Base-by-base conservation (phyloP, 2,329 filamentous ascomycete species). In the Ophioceras dolichostomum region DNA sequence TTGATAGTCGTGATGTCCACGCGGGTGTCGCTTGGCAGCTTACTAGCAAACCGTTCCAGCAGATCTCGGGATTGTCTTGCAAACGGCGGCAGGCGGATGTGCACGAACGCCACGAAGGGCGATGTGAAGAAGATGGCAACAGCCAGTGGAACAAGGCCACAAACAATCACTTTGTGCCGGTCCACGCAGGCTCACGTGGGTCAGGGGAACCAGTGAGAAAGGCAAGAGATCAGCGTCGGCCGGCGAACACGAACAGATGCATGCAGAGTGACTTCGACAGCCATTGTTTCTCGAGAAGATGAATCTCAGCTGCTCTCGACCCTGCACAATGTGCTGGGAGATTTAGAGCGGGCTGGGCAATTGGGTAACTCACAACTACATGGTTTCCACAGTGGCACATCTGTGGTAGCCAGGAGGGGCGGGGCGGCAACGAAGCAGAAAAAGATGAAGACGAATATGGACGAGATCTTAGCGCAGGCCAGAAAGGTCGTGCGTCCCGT, bases 51-150 rank as follows among this genome's bases (percentile, higher is more conserved):
- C 38, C 67, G 65, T 40, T 67, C 57, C 17, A 82, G 60, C 35
- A 67, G 57, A 20, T 68, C 59, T 24, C 68, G 70, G 1, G 78
- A 81, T 28, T 65, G 57, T 32, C 81, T 73, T 13, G 80, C 82
- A 45, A 70, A 71, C 1, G 64, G 54, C 0, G 85, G 85, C 2
- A 88, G 64, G 17, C 72, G 70, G 35, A 91, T 60, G 55, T 83
- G 75, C 41, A 91, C 67, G 50, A 78, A 76, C 29, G 76, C 76
- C 7, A 89, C 82, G 50, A 82, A 83, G 3, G 84, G 81, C 1
- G 73, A 66, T 2, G 79, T 76, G 33, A 70, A 70, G 53, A 76
- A 80, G 26, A 70, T 64, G 17, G 85, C 66, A 49, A 78, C 73
- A 26, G 74, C 40, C 47, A 86, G 61, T 3, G 84, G 84, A 8